Base-by-base conservation (phyloP, 2,329 filamentous ascomycete species). In the Teratosphaeria epicoccoides region DNA sequence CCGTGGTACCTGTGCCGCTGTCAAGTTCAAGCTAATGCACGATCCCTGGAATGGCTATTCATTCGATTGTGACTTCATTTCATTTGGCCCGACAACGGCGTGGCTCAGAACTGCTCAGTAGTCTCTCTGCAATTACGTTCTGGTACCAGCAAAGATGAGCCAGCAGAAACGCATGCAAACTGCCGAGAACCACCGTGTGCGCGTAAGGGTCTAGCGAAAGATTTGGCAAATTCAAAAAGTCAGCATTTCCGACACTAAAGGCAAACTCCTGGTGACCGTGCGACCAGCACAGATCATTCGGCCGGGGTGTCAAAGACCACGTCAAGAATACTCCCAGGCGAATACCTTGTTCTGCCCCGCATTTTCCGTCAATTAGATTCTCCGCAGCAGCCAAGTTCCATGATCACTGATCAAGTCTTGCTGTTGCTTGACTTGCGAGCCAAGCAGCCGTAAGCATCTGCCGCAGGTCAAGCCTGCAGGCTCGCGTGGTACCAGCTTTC, bases 401-500 rank as follows among this genome's bases (percentile, higher is more conserved):
- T 63, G 65, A 2, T 65, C 14, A 7, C 33, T 17, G 17, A 7
- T 40, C 33, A 17, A 40, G 33, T 14, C 33, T 40, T 40, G 33
- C 6, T 9, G 33, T 17, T 40, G 33, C 33, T 40, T 40, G 33
- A 20, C 6, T 40, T 14, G 20, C 33, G 10, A 17, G 33, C 33
- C 14, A 40, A 40, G 33, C 33, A 40, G 28, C 28, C 4, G 28
- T 2, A 11, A 29, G 28, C 33, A 6, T 6, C 3, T 40, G 14
- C 33, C n/a, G 33, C 14, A 14, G 2, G 33, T 40, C 3, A 4
- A 40, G n/a, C n/a, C 33, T 4, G n/a, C 14, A 14, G 14, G n/a
- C 14, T 7, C n/a, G 33, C 33, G n/a, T n/a, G n/a, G n/a, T n/a
- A n/a, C n/a, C n/a, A n/a, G n/a, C n/a, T n/a, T n/a, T n/a, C n/a